Evolutionary conservation across 805 yeast species (phyloP).

Genomic region (Metschnikowia vanudenii): DNA sequence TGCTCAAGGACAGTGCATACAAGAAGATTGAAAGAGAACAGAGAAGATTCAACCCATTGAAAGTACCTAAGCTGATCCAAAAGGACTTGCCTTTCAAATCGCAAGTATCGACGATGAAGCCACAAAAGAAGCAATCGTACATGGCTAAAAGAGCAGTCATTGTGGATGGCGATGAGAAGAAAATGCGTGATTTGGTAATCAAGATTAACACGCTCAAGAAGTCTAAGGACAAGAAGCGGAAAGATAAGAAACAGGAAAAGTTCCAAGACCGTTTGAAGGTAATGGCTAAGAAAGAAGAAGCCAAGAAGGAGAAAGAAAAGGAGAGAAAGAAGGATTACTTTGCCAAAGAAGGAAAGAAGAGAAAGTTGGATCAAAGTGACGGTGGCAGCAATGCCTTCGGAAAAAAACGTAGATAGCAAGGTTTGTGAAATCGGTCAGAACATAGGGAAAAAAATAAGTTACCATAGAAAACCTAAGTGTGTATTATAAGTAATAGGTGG

Average conservation of each 20-base stretch:
- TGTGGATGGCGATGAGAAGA: constrained; percentile 87
- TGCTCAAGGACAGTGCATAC: constrained; percentile 48
- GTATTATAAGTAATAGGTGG: too few relatives aligned
- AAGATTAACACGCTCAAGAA: constrained; percentile 81
- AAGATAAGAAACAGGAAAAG: constrained; percentile 69
- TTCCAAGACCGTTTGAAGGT: constrained; percentile 73
- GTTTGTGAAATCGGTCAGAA: too few relatives aligned
- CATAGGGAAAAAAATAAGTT: too few relatives aligned
- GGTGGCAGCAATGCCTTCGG: constrained; percentile 33
- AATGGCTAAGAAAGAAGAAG: constrained; percentile 70
- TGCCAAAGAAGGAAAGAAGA: constrained; percentile 65
- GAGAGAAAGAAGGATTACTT: constrained; percentile 88
- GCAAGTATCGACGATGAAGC: constrained; percentile 84
- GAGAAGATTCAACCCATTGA: constrained; percentile 82
- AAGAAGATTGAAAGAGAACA: constrained; percentile 78
- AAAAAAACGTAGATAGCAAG: constrained; percentile 24
- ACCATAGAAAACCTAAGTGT: too few relatives aligned
- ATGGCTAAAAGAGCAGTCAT: constrained; percentile 90
- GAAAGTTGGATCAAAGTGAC: constrained; percentile 35
- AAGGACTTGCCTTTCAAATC: constrained; percentile 86
- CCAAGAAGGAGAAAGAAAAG: constrained; percentile 68
- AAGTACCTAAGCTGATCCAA: constrained; percentile 78
- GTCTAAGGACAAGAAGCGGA: constrained; percentile 79
- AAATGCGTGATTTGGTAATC: constrained; percentile 84
- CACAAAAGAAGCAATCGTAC: constrained; percentile 80